Conservation (phyloP, 441 rosid genomes). For the Hura crepitans region DNA sequence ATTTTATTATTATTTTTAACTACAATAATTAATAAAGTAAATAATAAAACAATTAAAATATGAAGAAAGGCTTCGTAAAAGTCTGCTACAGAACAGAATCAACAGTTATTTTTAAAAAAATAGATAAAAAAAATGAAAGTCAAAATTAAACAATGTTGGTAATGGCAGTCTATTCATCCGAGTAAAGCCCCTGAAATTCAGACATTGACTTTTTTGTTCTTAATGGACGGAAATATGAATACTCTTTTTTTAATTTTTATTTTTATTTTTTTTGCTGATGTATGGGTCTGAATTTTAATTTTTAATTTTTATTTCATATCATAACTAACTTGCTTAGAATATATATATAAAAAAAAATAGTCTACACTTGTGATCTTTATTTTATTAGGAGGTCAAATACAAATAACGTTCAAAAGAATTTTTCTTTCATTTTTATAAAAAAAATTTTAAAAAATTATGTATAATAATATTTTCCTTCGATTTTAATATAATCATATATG, state of each 20-base stretch:
- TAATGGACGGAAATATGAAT: slow-evolving; percentile 1
- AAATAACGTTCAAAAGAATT: neutral
- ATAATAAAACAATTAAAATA: neutral
- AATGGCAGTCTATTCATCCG: neutral
- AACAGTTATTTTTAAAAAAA: neutral
- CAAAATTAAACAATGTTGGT: neutral
- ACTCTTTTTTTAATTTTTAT: neutral
- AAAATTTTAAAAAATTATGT: no score
- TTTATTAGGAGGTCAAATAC: neutral
- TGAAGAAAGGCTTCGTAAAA: neutral
- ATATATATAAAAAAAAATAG: neutral
- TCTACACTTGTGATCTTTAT: neutral
- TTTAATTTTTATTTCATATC: neutral
- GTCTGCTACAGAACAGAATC: slow-evolving; percentile 5
- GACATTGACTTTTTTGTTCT: slow-evolving; percentile 3
- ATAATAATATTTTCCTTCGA: no score
- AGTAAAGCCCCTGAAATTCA: neutral
- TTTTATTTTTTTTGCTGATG: neutral
- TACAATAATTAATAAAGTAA: neutral
- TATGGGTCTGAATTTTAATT: neutral
- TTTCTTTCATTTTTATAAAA: no score
- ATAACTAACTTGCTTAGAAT: neutral
- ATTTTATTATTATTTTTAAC: neutral
- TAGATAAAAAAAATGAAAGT: neutral
- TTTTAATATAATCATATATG: no score